Evolutionary conservation across 1,284 basidiomycete genomes (phyloP).

Genomic region (Pterulicium gracile): DNA sequence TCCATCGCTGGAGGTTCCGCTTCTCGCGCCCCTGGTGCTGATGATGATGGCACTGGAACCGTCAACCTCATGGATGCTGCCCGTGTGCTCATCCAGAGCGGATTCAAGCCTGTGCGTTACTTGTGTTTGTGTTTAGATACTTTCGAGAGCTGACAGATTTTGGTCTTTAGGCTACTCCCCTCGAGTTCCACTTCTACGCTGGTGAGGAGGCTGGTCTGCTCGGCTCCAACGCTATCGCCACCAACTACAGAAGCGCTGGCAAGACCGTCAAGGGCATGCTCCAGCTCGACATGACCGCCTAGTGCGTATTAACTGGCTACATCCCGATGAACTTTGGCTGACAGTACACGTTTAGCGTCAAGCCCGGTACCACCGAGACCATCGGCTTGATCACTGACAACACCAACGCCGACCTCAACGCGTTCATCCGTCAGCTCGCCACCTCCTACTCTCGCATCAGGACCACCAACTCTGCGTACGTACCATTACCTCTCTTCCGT

Average conservation of each 20-base stretch:
- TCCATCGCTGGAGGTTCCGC: slow-evolving; percentile 5
- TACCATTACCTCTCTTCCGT: no score
- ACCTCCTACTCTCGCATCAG: neutral
- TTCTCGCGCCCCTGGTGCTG: neutral
- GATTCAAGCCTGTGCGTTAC: slow-evolving; percentile 36
- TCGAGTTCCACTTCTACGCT: slow-evolving; percentile 50
- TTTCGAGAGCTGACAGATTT: neutral
- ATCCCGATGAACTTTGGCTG: neutral
- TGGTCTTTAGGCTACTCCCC: slow-evolving; percentile 19
- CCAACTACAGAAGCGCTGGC: slow-evolving; percentile 29
- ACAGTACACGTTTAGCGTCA: neutral
- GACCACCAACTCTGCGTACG: neutral
- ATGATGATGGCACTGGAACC: neutral
- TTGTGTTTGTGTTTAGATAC: no score
- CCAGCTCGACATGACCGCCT: slow-evolving; percentile 9
- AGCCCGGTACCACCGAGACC: neutral
- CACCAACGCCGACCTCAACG: neutral
- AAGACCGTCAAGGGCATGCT: slow-evolving; percentile 30
- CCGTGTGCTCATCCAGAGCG: slow-evolving; percentile 19
- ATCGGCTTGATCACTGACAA: neutral
- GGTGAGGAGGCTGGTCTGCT: slow-evolving; percentile 47
- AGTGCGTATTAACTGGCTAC: slow-evolving; percentile 5
- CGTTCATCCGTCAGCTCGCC: neutral
- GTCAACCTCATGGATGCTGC: slow-evolving; percentile 35
- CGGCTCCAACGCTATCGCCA: slow-evolving; percentile 40